Conservation (phyloP, 2,329 filamentous ascomycete genomes). For the Trichoderma brevicompactum region DNA sequence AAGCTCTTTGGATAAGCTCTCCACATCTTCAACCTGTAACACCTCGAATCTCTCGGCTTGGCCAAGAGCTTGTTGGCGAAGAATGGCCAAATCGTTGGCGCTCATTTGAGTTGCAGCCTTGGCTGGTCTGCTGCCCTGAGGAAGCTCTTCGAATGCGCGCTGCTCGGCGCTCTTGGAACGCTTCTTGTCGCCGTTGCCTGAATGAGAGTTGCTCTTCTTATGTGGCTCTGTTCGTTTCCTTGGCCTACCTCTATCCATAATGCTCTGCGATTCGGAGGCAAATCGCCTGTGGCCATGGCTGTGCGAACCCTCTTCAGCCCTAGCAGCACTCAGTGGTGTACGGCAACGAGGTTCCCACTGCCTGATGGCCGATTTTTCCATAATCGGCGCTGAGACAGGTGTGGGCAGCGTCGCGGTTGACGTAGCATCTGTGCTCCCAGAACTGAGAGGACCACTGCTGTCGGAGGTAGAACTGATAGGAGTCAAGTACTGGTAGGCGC, state of each 20-base stretch:
- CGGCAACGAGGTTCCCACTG: constrained; percentile 47
- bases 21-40: constrained; percentile 65
- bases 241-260: constrained; percentile 66
- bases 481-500: constrained; percentile 49
- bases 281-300: constrained; percentile 53
- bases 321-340: constrained; percentile 13
- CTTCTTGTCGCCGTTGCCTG: constrained; percentile 49
- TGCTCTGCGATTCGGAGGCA: constrained; percentile 61
- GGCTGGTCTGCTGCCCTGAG: constrained; percentile 58
- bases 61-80: constrained; percentile 65
- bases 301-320: constrained; percentile 26
- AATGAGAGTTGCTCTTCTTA: constrained; percentile 43
- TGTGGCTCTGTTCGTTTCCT: constrained; percentile 55
- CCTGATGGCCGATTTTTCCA: constrained; percentile 51
- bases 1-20: constrained; percentile 72
- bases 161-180: constrained; percentile 57
- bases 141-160: constrained; percentile 64
- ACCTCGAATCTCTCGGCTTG: constrained; percentile 68
- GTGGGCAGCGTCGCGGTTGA: constrained; percentile 51
- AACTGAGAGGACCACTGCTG: constrained; percentile 47
- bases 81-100: constrained; percentile 51
- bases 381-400: constrained; percentile 54
- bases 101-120: constrained; percentile 57
- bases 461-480: constrained; percentile 45
- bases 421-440: constrained; percentile 45